Base-by-base conservation (phyloP, 2,329 filamentous ascomycete genomes). In the Chaetomium strumarium region DNA sequence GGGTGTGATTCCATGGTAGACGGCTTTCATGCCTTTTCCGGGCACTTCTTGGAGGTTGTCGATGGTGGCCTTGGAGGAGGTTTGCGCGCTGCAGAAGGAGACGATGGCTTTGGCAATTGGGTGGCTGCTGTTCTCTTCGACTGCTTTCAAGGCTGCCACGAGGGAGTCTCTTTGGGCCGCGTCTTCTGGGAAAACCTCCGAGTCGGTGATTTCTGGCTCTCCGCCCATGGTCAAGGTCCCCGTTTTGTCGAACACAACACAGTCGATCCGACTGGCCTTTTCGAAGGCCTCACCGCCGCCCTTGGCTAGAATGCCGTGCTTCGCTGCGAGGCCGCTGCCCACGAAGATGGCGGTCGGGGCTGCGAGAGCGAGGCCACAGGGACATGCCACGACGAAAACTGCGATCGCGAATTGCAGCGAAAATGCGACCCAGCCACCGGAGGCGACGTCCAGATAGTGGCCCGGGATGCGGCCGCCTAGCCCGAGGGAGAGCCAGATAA, bases 201-300 rank as follows among this genome's bases (percentile, higher is more conserved):
- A 72, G 58, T 83, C 77, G 0, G 81, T 87, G 19, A 92, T 83
- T 29, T 75, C 79, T 0, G 88, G 86, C 58, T 88, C 83, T 7
- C 85, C 86, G 5, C 86, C 74, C 61, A 85, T 73, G 0, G 89
- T 93, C 53, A 95, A 72, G 0, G 89, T 95, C 1, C 89, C 89
- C 0, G 89, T 95, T 75, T 95, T 93, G 75, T 95, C 89, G 65
- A 95, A 93, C 1, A 93, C 86, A 37, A 93, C 83, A 48, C 84
- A 85, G 66, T 90, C 83, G 41, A 91, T 76, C 11, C 79, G 80
- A 65, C 86, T 90, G 4, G 88, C 88, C 70, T 90, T 89, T 66
- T 92, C 87, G 64, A 93, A 92, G 0, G 88, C 89, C 65, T 91
- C 87, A 33, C 89, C 89, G 19, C 89, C 89, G 19, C 89, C 88